Evolutionary conservation across 2,329 filamentous ascomycete genomes (phyloP).

Genomic region (Cadophora luteo-olivacea): DNA sequence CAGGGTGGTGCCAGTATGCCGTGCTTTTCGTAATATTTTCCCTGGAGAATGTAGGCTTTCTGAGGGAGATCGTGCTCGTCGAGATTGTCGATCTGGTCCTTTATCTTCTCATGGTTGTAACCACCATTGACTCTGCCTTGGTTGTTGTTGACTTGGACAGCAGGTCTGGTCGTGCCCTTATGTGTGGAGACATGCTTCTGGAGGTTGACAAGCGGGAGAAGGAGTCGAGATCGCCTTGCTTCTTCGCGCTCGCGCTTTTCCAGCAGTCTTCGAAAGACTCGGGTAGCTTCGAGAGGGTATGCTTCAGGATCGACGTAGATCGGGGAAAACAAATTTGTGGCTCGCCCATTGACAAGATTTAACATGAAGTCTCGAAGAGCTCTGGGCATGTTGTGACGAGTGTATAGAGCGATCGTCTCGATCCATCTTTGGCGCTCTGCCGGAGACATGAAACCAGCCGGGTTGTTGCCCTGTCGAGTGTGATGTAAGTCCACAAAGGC

Average conservation of each 20-base stretch:
- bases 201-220: background rate
- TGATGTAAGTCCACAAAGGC: slow-evolving; percentile 3
- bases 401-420: background rate
- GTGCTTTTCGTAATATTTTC: background rate
- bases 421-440: background rate
- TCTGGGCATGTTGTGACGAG: background rate
- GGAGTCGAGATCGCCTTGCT: background rate
- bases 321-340: background rate
- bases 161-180: background rate
- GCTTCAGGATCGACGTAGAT: slow-evolving; percentile 3
- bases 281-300: background rate
- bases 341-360: background rate
- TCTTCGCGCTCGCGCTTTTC: background rate
- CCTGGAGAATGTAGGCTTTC: background rate
- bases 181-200: background rate
- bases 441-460: background rate
- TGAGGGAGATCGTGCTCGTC: background rate
- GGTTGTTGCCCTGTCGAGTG: background rate
- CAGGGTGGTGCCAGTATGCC: background rate
- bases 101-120: background rate
- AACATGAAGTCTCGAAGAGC: background rate
- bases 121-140: background rate
- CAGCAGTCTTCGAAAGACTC: background rate
- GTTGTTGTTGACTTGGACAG: background rate
- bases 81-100: background rate